phyloP scores from a whole-genome alignment of 1,284 basidiomycete species.

The Ceratobasidium sp. region DNA sequence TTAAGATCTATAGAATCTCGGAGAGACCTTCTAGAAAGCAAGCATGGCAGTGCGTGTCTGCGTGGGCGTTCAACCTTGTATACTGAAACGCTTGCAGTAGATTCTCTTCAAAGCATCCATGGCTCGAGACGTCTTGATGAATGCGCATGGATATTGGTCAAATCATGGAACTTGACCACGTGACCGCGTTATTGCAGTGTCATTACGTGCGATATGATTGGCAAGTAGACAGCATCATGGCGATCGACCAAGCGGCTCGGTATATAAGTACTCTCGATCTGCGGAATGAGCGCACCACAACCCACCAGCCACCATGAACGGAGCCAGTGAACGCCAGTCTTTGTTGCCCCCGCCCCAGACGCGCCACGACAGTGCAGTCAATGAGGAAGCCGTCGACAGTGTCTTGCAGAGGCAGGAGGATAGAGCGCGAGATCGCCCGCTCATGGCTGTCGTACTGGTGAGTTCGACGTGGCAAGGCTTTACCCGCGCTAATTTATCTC shows the following conservation, averaged over 20 bases:
- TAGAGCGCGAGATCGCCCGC: constrained; percentile 12
- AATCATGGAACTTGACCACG: too few species aligned
- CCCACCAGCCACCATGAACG: constrained; percentile 31
- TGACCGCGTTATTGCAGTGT: neutral
- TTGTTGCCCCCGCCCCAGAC: constrained; percentile 26
- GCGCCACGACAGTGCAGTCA: constrained; percentile 6
- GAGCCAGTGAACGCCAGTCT: constrained; percentile 22
- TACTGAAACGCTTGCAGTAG: too few species aligned
- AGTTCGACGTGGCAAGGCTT: neutral
- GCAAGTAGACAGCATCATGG: neutral
- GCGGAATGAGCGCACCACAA: neutral
- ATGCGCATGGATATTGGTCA: too few species aligned
- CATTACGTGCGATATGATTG: constrained; percentile 18
- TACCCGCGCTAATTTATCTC: neutral
- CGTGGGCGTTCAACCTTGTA: too few species aligned
- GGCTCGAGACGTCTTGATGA: too few species aligned
- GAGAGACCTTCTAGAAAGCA: too few species aligned
- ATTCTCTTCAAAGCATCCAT: too few species aligned
- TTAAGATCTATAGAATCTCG: too few species aligned
- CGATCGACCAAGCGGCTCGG: constrained; percentile 18
- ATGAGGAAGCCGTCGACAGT: constrained; percentile 16
- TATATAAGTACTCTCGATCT: neutral
- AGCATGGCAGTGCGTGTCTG: too few species aligned
- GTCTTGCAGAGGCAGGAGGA: constrained; percentile 25
- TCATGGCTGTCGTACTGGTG: neutral